Conservation (phyloP, 2,329 filamentous ascomycete genomes). For the Cryphonectria nitschkei region DNA sequence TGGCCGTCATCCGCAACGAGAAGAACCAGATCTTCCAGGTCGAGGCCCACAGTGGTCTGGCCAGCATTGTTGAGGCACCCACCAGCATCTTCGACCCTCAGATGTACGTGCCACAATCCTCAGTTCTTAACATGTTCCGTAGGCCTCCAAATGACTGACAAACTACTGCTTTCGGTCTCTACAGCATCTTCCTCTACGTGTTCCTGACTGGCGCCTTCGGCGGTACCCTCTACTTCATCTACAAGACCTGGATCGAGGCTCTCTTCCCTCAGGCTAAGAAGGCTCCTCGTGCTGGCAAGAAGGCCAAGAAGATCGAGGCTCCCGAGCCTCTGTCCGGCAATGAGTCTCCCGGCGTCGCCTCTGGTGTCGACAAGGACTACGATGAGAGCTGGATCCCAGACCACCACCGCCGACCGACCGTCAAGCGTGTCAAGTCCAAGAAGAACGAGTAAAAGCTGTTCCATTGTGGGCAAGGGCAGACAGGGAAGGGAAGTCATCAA, state of each 20-base stretch:
- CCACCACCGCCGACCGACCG: conserved; percentile 81
- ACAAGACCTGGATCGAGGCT: conserved; percentile 95
- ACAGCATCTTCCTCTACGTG: conserved; percentile 94
- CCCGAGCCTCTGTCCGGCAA: conserved; percentile 67
- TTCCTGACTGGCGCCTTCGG: conserved; percentile 79
- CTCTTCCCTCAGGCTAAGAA: conserved; percentile 92
- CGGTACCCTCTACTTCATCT: conserved; percentile 91
- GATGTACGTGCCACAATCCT: conserved; percentile 65
- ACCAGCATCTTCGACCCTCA: conserved; percentile 93
- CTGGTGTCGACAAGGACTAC: conserved; percentile 72
- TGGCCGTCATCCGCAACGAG: conserved; percentile 71
- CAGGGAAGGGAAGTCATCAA: neutral
- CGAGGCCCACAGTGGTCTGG: conserved; percentile 78
- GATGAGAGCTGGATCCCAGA: conserved; percentile 94
- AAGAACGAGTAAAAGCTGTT: conserved; percentile 37
- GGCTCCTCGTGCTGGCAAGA: conserved; percentile 56
- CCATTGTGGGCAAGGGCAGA: neutral
- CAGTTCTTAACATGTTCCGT: conserved; percentile 19
- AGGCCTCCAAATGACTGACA: neutral
- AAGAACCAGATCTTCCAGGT: conserved; percentile 75
- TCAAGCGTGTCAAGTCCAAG: conserved; percentile 62
- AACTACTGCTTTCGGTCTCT: no score
- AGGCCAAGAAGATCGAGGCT: conserved; percentile 68
- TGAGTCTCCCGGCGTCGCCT: conserved; percentile 71
- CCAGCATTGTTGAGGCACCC: conserved; percentile 86